Evolutionary conservation across 306 rosid species (phyloP).

Genomic region (Macrotyloma uniflorum): DNA sequence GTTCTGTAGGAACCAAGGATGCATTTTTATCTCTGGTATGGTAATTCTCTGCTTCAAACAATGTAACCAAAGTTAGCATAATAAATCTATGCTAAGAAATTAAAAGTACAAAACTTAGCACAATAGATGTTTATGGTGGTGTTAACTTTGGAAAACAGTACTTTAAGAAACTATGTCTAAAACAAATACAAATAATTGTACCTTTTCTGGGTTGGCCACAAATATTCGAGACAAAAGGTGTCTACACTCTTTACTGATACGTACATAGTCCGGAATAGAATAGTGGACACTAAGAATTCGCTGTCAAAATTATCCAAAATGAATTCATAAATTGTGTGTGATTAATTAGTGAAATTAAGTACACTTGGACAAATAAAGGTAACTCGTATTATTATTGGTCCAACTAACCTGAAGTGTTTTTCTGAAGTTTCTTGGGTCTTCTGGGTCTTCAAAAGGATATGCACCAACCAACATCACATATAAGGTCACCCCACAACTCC

Average conservation of each 20-base stretch:
- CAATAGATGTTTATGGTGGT: too few relatives aligned
- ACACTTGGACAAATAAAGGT: background rate
- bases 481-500: slow-evolving; percentile 99
- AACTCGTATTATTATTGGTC: background rate
- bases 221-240: slow-evolving; percentile 89
- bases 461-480: slow-evolving; percentile 99
- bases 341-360: slow-evolving; percentile 7
- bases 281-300: slow-evolving; percentile 91
- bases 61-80: too few relatives aligned
- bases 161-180: too few relatives aligned
- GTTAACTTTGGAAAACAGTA: too few relatives aligned
- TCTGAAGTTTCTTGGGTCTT: slow-evolving; percentile 90
- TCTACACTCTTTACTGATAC: slow-evolving; percentile 69
- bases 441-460: slow-evolving; percentile 99
- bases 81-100: too few relatives aligned
- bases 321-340: slow-evolving; percentile 10
- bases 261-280: slow-evolving; percentile 85
- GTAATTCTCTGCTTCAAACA: slow-evolving; percentile 68
- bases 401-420: slow-evolving; percentile 90
- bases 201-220: slow-evolving; percentile 87
- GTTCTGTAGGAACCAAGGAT: slow-evolving; percentile 75
- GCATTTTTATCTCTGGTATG: slow-evolving; percentile 81
- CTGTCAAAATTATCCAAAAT: slow-evolving; percentile 56
- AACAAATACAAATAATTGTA: slow-evolving; percentile 33
- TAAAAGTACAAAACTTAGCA: too few relatives aligned